phyloP scores from a whole-genome alignment of 306 rosid genomes.

The Luffa acutangula region DNA sequence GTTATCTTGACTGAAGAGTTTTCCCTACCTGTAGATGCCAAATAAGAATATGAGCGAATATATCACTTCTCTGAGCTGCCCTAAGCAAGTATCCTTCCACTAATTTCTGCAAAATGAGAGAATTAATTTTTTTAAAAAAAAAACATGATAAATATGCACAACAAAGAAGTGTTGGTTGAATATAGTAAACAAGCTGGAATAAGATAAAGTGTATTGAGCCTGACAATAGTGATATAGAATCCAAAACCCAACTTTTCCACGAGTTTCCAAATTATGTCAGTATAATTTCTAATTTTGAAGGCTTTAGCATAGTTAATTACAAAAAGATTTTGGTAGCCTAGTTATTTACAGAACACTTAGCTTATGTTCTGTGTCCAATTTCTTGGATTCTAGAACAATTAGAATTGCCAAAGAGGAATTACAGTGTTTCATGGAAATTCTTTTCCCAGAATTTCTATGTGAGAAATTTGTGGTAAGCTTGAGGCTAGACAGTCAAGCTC shows the following conservation, averaged over 20 bases:
- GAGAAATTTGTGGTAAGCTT: neutral
- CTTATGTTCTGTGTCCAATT: neutral
- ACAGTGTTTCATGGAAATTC: neutral
- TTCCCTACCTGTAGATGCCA: constrained; percentile 80
- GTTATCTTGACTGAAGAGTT: neutral
- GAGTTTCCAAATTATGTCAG: neutral
- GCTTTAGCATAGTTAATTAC: neutral
- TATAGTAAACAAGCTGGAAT: neutral
- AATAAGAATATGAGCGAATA: constrained; percentile 89
- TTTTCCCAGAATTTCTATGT: neutral
- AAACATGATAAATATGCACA: neutral
- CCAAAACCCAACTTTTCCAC: neutral
- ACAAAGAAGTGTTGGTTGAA: neutral
- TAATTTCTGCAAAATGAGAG: constrained; percentile 50
- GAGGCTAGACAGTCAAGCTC: neutral
- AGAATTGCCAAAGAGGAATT: neutral
- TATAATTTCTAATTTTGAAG: neutral
- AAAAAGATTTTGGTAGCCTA: neutral
- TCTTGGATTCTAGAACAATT: neutral
- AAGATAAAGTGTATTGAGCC: neutral
- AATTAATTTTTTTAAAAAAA: neutral
- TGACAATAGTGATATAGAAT: neutral
- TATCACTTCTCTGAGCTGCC: constrained; percentile 89
- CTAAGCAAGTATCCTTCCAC: constrained; percentile 96
- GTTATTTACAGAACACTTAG: neutral